These are phyloP conservation scores for Synchytrium microbalum DNA, from an alignment of 371 early-diverging fungal genomes.

Conservation along the genomic window DNA sequence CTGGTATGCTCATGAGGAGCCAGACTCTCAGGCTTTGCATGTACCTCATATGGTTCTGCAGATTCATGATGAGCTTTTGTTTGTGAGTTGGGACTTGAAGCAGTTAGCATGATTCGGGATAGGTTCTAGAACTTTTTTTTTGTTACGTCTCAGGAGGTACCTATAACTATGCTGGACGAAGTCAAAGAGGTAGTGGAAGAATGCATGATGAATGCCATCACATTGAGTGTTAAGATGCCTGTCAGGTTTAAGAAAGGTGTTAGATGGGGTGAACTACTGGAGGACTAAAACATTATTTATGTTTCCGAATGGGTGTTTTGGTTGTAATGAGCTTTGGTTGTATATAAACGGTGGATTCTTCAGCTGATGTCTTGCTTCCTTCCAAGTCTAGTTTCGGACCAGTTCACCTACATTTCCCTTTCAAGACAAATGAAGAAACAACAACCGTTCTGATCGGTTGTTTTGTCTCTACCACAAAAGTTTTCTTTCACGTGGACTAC, in stretches of 20 bases:
- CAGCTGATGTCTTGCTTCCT: too few relatives aligned
- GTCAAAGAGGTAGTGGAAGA: not conserved
- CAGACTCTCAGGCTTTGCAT: not conserved
- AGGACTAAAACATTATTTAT: too few relatives aligned
- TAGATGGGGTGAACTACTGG: not conserved
- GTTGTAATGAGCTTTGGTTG: too few relatives aligned
- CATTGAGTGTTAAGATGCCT: not conserved
- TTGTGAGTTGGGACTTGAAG: constrained; percentile 10
- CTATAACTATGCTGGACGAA: not conserved
- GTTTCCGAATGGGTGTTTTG: too few relatives aligned
- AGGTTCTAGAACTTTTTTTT: not conserved
- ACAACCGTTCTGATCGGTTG: too few relatives aligned
- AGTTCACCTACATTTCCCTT: too few relatives aligned
- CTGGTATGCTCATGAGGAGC: not conserved
- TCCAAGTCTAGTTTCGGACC: too few relatives aligned
- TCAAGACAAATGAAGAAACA: too few relatives aligned
- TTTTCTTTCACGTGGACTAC: too few relatives aligned
- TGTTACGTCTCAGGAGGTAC: not conserved
- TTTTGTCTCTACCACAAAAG: too few relatives aligned
- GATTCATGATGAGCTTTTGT: constrained; percentile 21
- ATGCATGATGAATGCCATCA: not conserved
- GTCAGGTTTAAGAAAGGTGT: not conserved
- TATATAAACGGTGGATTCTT: too few relatives aligned
- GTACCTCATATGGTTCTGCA: constrained; percentile 16
- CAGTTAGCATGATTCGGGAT: too few relatives aligned